Percentiles rank a stretch among this genome's conserved stretches.
Conservation (phyloP, 331 rosid species). For the Cydonia oblonga region DNA sequence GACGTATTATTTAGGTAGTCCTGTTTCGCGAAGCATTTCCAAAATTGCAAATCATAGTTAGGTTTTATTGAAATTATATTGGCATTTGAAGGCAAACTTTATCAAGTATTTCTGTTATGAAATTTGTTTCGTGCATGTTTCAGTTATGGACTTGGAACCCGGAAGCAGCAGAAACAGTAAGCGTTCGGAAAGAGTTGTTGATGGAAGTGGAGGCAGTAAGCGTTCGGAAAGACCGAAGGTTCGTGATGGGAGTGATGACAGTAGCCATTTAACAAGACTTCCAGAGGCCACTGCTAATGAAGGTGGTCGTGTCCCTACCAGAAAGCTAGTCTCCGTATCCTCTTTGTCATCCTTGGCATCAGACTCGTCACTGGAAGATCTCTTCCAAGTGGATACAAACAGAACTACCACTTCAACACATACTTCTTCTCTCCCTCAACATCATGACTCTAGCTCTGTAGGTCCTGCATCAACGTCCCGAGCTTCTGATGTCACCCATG, state of each 20-base stretch:
- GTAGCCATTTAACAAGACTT: neutral
- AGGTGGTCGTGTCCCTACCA: neutral
- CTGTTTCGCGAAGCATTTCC: neutral
- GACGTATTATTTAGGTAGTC: neutral
- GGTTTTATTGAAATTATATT: neutral
- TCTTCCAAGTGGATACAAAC: constrained; percentile 11
- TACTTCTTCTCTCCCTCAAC: neutral
- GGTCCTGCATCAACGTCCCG: constrained; percentile 18
- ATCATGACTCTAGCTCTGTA: constrained; percentile 3
- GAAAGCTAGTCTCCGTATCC: constrained; percentile 2
- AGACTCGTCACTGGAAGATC: constrained; percentile 18
- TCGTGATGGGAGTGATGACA: constrained; percentile 3
- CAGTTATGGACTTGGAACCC: constrained; percentile 17
- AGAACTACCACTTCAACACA: constrained; percentile 3
- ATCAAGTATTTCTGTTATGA: neutral
- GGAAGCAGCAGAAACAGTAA: neutral
- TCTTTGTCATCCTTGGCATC: constrained; percentile 28
- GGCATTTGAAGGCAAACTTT: neutral
- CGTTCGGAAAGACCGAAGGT: constrained; percentile 13
- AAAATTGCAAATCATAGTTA: neutral
- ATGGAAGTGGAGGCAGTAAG: constrained; percentile 7
- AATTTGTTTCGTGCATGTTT: neutral
- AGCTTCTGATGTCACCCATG: constrained; percentile 9
- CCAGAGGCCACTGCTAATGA: constrained; percentile 7
- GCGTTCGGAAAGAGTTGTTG: neutral